Conservation (phyloP, 768 basidiomycete genomes). For the Xerocomellus intermedius region DNA sequence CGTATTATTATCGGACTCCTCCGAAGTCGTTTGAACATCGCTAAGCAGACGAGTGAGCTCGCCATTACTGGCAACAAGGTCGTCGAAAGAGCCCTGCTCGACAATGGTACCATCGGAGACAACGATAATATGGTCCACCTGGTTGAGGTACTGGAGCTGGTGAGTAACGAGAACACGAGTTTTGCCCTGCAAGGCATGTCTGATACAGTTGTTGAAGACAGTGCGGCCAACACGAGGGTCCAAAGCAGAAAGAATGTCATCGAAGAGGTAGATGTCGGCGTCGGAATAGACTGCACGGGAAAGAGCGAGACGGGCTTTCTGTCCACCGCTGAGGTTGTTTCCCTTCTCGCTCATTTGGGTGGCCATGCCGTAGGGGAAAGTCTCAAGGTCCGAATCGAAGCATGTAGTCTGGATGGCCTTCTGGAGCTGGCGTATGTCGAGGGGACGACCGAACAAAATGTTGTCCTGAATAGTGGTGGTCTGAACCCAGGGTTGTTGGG, state of each 20-base stretch:
- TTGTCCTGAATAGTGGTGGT: slow-evolving; percentile 32
- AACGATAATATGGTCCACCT: slow-evolving; percentile 47
- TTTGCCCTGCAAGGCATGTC: slow-evolving; percentile 19
- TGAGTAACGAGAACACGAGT: slow-evolving; percentile 32
- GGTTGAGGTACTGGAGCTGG: slow-evolving; percentile 31
- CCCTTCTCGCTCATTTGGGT: slow-evolving; percentile 52
- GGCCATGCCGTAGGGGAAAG: slow-evolving; percentile 29
- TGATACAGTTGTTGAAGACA: slow-evolving; percentile 29
- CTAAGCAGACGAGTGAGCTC: slow-evolving; percentile 27
- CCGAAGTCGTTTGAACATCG: slow-evolving; percentile 16
- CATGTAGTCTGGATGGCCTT: slow-evolving; percentile 28
- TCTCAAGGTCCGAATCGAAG: slow-evolving; percentile 30
- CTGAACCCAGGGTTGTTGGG: slow-evolving; percentile 34
- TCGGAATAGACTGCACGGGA: slow-evolving; percentile 46
- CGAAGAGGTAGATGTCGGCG: slow-evolving; percentile 43
- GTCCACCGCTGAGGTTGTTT: slow-evolving; percentile 44
- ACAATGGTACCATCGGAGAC: slow-evolving; percentile 43
- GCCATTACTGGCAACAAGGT: slow-evolving; percentile 32
- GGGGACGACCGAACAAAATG: slow-evolving; percentile 30
- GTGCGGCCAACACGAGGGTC: slow-evolving; percentile 45
- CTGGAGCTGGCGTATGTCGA: slow-evolving; percentile 26
- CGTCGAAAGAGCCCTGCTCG: slow-evolving; percentile 44
- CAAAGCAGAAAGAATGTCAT: slow-evolving; percentile 47
- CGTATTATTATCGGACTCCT: slow-evolving; percentile 1
- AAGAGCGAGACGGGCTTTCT: slow-evolving; percentile 47